phyloP scores from a whole-genome alignment of 345 rosid species.

The Dovyalis caffra region DNA sequence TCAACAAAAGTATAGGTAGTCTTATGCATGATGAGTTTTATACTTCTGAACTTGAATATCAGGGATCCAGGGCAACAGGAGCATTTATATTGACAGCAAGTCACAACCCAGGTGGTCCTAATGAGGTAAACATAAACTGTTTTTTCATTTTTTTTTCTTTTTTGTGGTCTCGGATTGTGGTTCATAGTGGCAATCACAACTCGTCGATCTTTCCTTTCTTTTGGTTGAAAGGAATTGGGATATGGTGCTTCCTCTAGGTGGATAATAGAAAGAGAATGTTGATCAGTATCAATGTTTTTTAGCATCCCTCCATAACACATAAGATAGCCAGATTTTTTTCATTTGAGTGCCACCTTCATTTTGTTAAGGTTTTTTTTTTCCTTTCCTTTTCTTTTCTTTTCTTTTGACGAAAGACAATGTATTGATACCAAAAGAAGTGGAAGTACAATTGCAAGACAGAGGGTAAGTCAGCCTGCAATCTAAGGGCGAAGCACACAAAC shows the following conservation, averaged over 20 bases:
- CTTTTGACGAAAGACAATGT: background rate
- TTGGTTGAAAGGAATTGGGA: background rate
- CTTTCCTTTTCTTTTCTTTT: background rate
- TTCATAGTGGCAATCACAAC: background rate
- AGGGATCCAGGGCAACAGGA: slow-evolving; percentile 96
- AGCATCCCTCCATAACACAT: background rate
- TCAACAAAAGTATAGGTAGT: background rate
- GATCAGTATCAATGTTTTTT: background rate
- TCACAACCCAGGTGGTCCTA: slow-evolving; percentile 99
- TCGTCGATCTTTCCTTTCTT: background rate
- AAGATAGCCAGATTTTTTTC: background rate
- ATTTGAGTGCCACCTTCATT: too few species aligned
- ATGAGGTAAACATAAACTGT: slow-evolving; percentile 53
- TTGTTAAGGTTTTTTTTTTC: too few species aligned
- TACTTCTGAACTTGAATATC: slow-evolving; percentile 30
- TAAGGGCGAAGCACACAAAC: too few species aligned
- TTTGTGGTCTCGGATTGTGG: background rate
- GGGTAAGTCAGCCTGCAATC: background rate
- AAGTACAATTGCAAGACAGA: background rate
- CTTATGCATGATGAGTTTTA: background rate
- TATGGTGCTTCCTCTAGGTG: background rate
- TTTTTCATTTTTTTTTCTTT: background rate
- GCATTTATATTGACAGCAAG: slow-evolving; percentile 98
- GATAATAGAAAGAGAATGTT: background rate
- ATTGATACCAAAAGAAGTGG: background rate